Evolutionary conservation across 352 stramenopile species (phyloP), one percentile per base, ranked within the genome.

Genomic region (Globisporangium orthogonon): DNA sequence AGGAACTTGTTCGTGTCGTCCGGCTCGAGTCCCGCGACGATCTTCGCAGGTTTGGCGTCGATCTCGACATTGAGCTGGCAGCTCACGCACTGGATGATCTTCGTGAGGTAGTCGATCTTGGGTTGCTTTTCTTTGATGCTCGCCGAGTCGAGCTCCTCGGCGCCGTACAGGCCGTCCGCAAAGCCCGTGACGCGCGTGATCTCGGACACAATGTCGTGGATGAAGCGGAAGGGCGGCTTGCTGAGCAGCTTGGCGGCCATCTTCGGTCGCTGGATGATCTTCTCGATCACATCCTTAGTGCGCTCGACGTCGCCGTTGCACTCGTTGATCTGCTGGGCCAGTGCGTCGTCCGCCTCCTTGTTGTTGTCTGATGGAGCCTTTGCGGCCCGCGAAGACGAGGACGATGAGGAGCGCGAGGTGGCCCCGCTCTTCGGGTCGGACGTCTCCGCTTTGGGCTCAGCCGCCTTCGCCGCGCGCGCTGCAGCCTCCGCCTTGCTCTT

Each of bases 1-100:
- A 98, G 63, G 40, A 98, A 89, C 58, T 89, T 91, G 71, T 97
- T 97, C 18, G 95, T 98, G 50, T 92, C 91, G 50, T 98, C 93
- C 2, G 93, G 67, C 48, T 98, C 94, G 15, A 98, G 72, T 15
- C 95, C 96, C 3, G 92, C 89, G 17, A 98, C 89, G 54, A 82
- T 82, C 61, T 97, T 97, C 14, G 66, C 78, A 14, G 91, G 73
- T 51, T 86, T 90, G 28, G 91, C 91, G 23, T 97, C 83, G 35
- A 98, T 66, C 14, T 89, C 67, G 39, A 89, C 85, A 56, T 93
- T 94, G 14, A 98, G 64, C 41, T 95, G 83, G 47, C 69, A 93
- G 52, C 77, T 96, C 40, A 98, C 76, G 56, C 94, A 98, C 15
- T 67, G 64, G 28, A 98, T 80, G 52, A 96, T 90, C 69, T 96